These are phyloP conservation scores for Hygrophoropsis aurantiaca DNA, from an alignment of 768 basidiomycete genomes.

Conservation along the genomic window DNA sequence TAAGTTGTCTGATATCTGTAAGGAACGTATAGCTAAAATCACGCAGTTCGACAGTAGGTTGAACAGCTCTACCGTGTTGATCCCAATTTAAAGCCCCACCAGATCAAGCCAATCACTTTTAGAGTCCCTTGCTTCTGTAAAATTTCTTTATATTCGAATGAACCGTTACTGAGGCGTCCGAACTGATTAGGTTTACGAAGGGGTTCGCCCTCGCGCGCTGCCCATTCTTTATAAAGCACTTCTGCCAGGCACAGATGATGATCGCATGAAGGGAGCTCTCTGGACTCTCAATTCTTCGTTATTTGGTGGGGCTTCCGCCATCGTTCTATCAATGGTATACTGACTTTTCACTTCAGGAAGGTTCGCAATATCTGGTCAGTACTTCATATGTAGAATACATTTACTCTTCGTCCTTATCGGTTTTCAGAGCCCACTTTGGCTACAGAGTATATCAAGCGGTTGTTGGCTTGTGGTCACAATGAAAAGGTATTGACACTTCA, in stretches of 20 bases:
- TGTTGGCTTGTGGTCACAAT: constrained; percentile 78
- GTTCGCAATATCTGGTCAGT: constrained; percentile 41
- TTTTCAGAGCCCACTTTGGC: constrained; percentile 61
- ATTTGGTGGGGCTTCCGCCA: constrained; percentile 44
- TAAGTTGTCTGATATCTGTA: constrained; percentile 14
- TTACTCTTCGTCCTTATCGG: not conserved
- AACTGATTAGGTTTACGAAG: constrained; percentile 58
- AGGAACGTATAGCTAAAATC: not conserved
- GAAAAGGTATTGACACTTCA: no score
- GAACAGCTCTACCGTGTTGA: no score
- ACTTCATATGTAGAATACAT: not conserved
- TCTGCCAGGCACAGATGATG: constrained; percentile 73
- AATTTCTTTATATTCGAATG: not conserved
- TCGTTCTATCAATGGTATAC: not conserved
- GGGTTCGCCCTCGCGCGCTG: constrained; percentile 61
- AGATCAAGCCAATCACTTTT: constrained; percentile 40
- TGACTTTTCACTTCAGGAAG: constrained; percentile 29
- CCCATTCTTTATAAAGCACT: constrained; percentile 58
- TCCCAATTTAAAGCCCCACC: no score
- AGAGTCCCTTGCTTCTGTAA: constrained; percentile 24
- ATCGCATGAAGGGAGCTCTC: constrained; percentile 90
- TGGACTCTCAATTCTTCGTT: constrained; percentile 70
- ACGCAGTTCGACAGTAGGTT: constrained; percentile 30
- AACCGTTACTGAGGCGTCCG: not conserved
- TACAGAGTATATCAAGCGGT: constrained; percentile 52